Conservation (phyloP, 1,284 basidiomycete species). For the Cerioporus squamosus region DNA sequence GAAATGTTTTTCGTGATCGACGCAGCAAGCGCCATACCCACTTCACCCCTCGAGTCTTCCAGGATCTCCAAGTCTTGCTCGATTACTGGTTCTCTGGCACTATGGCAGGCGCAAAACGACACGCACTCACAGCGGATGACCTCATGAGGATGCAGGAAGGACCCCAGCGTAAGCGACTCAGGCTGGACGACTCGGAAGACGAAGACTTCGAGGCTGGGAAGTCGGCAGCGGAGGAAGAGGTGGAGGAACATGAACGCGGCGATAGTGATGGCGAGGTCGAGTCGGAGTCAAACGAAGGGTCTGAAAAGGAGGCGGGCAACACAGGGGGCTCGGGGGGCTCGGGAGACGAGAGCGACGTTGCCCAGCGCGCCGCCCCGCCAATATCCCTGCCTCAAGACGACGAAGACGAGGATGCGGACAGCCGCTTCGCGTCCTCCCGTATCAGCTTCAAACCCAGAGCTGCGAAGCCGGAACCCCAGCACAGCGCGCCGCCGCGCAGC, state of each 20-base stretch:
- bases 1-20: constrained; percentile 2
- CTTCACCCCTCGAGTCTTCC: not conserved
- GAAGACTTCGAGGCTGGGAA: constrained; percentile 20
- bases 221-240: constrained; percentile 7
- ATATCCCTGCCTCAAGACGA: not conserved
- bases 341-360: constrained; percentile 3
- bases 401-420: constrained; percentile 15
- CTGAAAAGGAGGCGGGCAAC: constrained; percentile 3
- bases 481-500: constrained; percentile 11
- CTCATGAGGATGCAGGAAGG: constrained; percentile 42
- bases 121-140: constrained; percentile 39
- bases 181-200: constrained; percentile 17
- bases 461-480: constrained; percentile 1
- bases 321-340: not conserved
- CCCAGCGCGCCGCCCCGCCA: not conserved
- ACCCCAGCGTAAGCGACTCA: constrained; percentile 32
- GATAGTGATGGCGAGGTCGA: constrained; percentile 14
- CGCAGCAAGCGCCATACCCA: constrained; percentile 12
- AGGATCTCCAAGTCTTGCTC: not conserved
- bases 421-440: constrained; percentile 28
- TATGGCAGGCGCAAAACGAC: constrained; percentile 35
- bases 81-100: not conserved
- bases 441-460: constrained; percentile 27
- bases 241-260: constrained; percentile 6
- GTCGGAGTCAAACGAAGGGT: constrained; percentile 4